Evolutionary conservation across 768 basidiomycete species (phyloP).

Genomic region (Cystofilobasidium capitatum): DNA sequence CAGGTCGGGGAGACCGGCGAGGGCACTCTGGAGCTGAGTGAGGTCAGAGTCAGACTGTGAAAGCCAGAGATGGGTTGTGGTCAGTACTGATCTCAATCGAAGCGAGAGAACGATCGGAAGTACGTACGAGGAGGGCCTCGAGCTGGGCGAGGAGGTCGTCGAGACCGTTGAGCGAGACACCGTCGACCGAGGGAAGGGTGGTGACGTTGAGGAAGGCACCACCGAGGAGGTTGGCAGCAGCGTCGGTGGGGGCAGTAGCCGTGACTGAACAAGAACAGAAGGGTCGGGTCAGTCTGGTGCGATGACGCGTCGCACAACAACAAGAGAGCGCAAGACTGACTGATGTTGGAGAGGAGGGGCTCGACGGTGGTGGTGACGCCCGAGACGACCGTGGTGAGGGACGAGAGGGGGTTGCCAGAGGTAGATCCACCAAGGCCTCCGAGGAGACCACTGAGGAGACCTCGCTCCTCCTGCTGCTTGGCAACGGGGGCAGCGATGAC

Average conservation of each 20-base stretch:
- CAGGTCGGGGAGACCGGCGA: neutral
- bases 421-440: too few species aligned
- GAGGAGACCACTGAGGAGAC: conserved; percentile 1
- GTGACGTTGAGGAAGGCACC: neutral
- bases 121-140: neutral
- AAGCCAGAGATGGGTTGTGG: too few species aligned
- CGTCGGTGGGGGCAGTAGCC: neutral
- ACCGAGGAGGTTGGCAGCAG: neutral
- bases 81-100: neutral
- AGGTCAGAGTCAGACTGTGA: neutral
- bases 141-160: conserved; percentile 5
- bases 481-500: conserved; percentile 2
- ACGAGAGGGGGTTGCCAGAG: neutral
- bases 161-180: neutral
- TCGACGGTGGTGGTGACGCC: neutral
- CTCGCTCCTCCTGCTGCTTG: neutral
- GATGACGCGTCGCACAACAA: neutral
- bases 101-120: neutral
- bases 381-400: neutral
- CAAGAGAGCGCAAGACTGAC: neutral
- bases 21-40: neutral
- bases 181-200: neutral
- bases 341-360: neutral
- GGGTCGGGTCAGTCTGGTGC: neutral
- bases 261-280: neutral